Evolutionary conservation across 805 yeast genomes (phyloP).

Genomic region (Wickerhamiella domercqiae): DNA sequence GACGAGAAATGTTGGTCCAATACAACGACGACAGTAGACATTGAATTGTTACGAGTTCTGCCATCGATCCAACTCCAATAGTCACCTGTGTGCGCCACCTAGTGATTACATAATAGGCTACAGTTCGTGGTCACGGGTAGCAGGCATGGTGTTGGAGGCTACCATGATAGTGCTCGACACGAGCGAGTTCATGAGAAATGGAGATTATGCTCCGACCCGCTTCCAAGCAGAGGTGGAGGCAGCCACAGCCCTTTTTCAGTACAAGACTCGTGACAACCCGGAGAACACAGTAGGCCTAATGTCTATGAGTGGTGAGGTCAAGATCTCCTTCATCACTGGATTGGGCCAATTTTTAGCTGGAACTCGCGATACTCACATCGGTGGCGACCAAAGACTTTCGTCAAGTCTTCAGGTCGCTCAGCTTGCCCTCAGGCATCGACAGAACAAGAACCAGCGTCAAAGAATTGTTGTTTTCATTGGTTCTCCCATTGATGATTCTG

Average conservation of each 20-base stretch:
- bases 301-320: constrained; percentile 81
- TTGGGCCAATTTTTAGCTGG: constrained; percentile 77
- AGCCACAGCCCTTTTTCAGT: constrained; percentile 70
- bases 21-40: no score
- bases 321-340: constrained; percentile 75
- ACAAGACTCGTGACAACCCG: constrained; percentile 78
- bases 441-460: constrained; percentile 81
- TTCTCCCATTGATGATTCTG: constrained; percentile 57
- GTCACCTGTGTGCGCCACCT: no score
- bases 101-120: no score
- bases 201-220: constrained; percentile 78
- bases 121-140: no score
- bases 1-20: no score
- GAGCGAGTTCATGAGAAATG: constrained; percentile 91
- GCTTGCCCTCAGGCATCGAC: constrained; percentile 89
- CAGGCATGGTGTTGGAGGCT: constrained; percentile 78
- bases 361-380: constrained; percentile 57
- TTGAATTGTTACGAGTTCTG: no score
- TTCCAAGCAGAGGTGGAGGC: constrained; percentile 88
- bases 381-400: constrained; percentile 52
- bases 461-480: constrained; percentile 84
- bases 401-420: constrained; percentile 89
- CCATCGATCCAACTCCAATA: no score
- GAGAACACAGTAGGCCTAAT: constrained; percentile 87
- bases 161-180: constrained; percentile 90